Conservation (phyloP, 208 protist species). For the Tritrichomonas foetus region DNA sequence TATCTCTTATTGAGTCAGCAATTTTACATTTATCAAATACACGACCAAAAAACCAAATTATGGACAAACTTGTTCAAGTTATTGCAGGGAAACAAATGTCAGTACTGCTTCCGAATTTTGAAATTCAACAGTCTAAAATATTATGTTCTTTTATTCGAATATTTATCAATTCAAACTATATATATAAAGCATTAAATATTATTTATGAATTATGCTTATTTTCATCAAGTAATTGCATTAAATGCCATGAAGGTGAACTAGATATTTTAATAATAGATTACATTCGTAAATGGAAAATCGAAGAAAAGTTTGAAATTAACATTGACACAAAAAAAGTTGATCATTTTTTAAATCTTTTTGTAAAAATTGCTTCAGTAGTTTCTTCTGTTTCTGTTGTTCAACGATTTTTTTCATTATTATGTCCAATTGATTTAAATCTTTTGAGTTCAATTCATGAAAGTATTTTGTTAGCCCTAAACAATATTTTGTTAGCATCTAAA, state of each 20-base stretch:
- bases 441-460: no score
- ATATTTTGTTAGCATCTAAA: no score
- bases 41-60: not conserved
- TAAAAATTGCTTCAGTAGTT: no score
- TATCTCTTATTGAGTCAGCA: no score
- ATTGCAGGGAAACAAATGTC: not conserved
- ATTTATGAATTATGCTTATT: not conserved
- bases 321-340: no score
- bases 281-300: not conserved
- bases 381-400: no score
- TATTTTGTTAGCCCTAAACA: no score
- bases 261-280: not conserved
- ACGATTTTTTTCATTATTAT: no score
- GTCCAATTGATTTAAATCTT: no score
- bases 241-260: conserved; percentile 18
- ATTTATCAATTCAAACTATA: not conserved
- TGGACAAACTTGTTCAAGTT: not conserved
- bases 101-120: not conserved
- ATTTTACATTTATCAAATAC: no score
- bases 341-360: no score
- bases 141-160: not conserved
- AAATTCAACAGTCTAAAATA: not conserved
- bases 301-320: no score
- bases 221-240: conserved; percentile 10
- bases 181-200: not conserved